Evolutionary conservation across 805 yeast species (phyloP), one percentile per base, ranked within the genome.

Genomic region (Pichia ethanolica): DNA sequence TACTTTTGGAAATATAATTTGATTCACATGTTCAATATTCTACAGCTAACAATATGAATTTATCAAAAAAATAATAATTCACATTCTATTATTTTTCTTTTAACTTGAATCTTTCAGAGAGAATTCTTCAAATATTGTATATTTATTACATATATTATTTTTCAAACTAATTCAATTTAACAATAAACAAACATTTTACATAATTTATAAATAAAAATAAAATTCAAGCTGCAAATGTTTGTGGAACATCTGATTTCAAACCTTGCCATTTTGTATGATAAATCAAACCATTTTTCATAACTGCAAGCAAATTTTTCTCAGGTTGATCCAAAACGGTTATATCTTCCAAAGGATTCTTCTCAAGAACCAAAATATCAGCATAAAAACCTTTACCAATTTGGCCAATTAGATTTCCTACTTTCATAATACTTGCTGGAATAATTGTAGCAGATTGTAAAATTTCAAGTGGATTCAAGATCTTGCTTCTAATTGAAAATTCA

Each of bases 371-470:
- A 42, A 63, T 46, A 48, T 63, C 67, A 4, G 65, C 65, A 46
- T 54, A 52, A 40, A 52, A 63, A 5, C 62, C 63, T 34, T 50
- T 54, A 27, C 56, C 56, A 35, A 63, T 53, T 48, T 61, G 67
- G 4, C 67, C 67, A 46, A 60, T 56, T 25, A 45, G 28, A 30
- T 56, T 48, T 7, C 38, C 55, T 30, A 56, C 49, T 8, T 54
- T 52, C 37, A 56, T 48, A 39, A 53, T 53, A 35, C 59, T 59
- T 4, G 66, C 66, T 9, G 65, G 62, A 10, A 56, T 59, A n/a
- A 63, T 53, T 6, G 67, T 63, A 9, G 66, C 64, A 13, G 65
- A 60, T 37, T 54, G 44, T 35, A 62, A 53, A 32, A 61, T 53
- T 28, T 63, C 66, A 25, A 57, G 53, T 5, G 65, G 44, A 34